Percentiles rank a stretch among this genome's conserved stretches.
Conservation (phyloP, 768 basidiomycete genomes). For the Leccinum boreale region DNA sequence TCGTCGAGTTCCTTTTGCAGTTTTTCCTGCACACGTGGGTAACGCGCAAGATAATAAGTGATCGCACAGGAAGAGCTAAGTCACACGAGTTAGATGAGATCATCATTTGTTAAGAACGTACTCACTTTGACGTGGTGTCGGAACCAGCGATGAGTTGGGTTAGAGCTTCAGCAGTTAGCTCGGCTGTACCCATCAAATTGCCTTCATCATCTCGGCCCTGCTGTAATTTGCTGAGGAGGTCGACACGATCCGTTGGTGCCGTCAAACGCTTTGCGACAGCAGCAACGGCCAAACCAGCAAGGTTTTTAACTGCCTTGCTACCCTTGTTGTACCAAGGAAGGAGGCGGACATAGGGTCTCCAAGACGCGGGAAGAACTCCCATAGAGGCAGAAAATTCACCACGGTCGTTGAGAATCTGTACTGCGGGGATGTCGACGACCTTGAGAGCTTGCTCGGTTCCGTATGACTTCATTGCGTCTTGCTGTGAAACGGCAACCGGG, state of each 20-base stretch:
- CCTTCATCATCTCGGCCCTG: slow-evolving; percentile 74
- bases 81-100: not conserved
- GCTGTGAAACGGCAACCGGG: slow-evolving; percentile 56
- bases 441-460: slow-evolving; percentile 45
- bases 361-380: slow-evolving; percentile 70
- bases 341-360: slow-evolving; percentile 60
- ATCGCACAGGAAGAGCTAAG: slow-evolving; percentile 85
- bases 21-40: slow-evolving; percentile 61
- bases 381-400: slow-evolving; percentile 85
- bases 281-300: slow-evolving; percentile 78
- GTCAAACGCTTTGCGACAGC: slow-evolving; percentile 76
- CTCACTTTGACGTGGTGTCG: slow-evolving; percentile 91
- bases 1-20: slow-evolving; percentile 75
- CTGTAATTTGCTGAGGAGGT: slow-evolving; percentile 80
- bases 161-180: slow-evolving; percentile 85
- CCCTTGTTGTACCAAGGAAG: slow-evolving; percentile 80
- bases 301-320: slow-evolving; percentile 57
- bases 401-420: slow-evolving; percentile 81
- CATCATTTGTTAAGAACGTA: not conserved
- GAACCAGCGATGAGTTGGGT: slow-evolving; percentile 87
- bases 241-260: slow-evolving; percentile 67
- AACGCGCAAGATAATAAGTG: slow-evolving; percentile 73
- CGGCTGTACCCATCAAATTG: slow-evolving; percentile 73
- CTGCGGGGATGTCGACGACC: slow-evolving; percentile 68
- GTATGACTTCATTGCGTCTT: slow-evolving; percentile 53